A percentile compares a stretch with the other conserved stretches of the same genome.
phyloP scores from a whole-genome alignment of 1,284 basidiomycete species.

The Pisolithus thermaeus region DNA sequence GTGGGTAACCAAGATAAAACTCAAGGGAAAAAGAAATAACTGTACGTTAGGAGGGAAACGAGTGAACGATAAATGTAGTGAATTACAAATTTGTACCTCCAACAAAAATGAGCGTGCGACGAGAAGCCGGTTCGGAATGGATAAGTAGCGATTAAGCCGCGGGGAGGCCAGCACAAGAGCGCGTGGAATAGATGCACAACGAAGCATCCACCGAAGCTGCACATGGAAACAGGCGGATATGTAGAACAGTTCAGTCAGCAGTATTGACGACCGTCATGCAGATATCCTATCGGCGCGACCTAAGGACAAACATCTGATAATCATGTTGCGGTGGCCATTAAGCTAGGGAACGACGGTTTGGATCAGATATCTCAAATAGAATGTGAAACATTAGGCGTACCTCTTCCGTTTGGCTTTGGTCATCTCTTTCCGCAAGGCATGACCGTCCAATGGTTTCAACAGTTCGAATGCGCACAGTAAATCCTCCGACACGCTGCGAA shows the following conservation, averaged over 20 bases:
- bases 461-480: conserved; percentile 96
- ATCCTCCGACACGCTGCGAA: conserved; percentile 86
- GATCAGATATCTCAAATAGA: background rate
- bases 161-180: conserved; percentile 5
- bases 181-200: background rate
- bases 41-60: conserved; percentile 21
- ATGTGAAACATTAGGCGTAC: conserved; percentile 31
- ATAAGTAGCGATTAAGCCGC: conserved; percentile 18
- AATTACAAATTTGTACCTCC: conserved; percentile 30
- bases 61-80: conserved; percentile 23
- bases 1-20: conserved; percentile 11
- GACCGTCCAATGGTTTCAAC: conserved; percentile 92
- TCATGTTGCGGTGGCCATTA: conserved; percentile 32
- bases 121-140: conserved; percentile 8
- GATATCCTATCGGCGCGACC: conserved; percentile 2
- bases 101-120: conserved; percentile 21
- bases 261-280: conserved; percentile 7
- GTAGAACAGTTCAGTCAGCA: background rate
- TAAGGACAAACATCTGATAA: background rate
- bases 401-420: conserved; percentile 97
- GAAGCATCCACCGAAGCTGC: background rate
- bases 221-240: background rate
- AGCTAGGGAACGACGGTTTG: conserved; percentile 14
- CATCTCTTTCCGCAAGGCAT: conserved; percentile 97
- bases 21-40: conserved; percentile 7